Base-by-base conservation (phyloP, 1,139 yeast genomes). In the Maudiozyma humilis region DNA sequence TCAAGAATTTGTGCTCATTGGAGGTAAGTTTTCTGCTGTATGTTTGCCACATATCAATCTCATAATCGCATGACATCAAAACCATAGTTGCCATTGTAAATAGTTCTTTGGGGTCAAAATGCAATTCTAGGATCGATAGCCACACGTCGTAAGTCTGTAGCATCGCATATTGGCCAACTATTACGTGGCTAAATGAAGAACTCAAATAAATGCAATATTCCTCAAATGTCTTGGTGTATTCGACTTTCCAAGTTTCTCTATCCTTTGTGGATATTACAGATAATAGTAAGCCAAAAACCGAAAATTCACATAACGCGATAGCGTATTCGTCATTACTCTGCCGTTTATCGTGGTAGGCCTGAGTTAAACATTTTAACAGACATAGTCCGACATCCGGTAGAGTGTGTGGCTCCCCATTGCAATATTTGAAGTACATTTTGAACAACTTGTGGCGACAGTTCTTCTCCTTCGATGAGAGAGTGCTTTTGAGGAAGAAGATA, bases 401-500 rank as follows among this genome's bases (percentile, higher is more conserved):
- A 29, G 23, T 46, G 10, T 23, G 6, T 13, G 34, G n/a, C 2
- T 17, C 15, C 14, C 30, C 36, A 15, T 18, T 34, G n/a, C 33
- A 51, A 45, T 53, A 40, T 30, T 31, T 52, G 10, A 51, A 51
- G 36, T 72, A 56, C 51, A 78, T 79, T 16, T 69, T 67, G 41
- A 78, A 78, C 51, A 79, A 69, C 56, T 79, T 58, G 49, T 75
- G 74, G 38, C 74, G 66, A 60, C 78, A 78, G 54, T 78, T 83
- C 47, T 78, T 81, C 56, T 79, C 81, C 56, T 79, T 36, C n/a
- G 38, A 75, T 6, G 83, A 85, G 52, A 80, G 68, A n/a, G 79
- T 70, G 37, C 78, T 70, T 60, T 81, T 86, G 37, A 82, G 62
- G 46, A 79, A 65, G 51, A 78, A 81, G 35, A 79, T 73, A 38